Conservation (phyloP, 2,329 filamentous ascomycete species). For the Paecilomyces variotii region DNA sequence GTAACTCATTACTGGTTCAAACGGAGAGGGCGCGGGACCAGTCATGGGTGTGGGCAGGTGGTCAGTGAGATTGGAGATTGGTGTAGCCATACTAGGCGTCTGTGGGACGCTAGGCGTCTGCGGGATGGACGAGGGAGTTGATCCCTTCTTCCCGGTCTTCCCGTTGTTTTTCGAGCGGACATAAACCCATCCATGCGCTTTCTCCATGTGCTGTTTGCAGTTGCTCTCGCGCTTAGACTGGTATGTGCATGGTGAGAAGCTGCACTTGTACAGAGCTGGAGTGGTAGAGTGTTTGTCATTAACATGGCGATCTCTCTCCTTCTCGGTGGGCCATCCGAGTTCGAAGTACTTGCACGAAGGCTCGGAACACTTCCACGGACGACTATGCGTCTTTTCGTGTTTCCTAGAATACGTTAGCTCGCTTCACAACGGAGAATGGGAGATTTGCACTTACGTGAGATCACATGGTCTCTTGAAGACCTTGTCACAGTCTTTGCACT, state of each 20-base stretch:
- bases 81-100: conserved; percentile 56
- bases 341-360: conserved; percentile 80
- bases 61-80: conserved; percentile 47
- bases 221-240: conserved; percentile 94
- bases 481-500: conserved; percentile 78
- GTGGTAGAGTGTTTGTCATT: conserved; percentile 88
- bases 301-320: conserved; percentile 90
- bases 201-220: conserved; percentile 99
- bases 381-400: conserved; percentile 95
- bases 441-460: conserved; percentile 49
- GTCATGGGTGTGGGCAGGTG: conserved; percentile 42
- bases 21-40: conserved; percentile 21
- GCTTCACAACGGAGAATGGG: neutral
- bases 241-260: conserved; percentile 78
- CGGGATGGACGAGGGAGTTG: conserved; percentile 44
- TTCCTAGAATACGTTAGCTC: conserved; percentile 44
- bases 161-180: conserved; percentile 88
- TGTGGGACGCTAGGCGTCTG: conserved; percentile 47
- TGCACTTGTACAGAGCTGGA: conserved; percentile 75
- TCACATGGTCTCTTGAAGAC: conserved; percentile 97
- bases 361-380: conserved; percentile 87
- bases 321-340: conserved; percentile 92
- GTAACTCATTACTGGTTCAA: conserved; percentile 7
- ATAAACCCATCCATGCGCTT: conserved; percentile 86
- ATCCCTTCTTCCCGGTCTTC: conserved; percentile 44